Evolutionary conservation across 2,329 filamentous ascomycete species (phyloP).

Genomic region (Fusarium napiforme): DNA sequence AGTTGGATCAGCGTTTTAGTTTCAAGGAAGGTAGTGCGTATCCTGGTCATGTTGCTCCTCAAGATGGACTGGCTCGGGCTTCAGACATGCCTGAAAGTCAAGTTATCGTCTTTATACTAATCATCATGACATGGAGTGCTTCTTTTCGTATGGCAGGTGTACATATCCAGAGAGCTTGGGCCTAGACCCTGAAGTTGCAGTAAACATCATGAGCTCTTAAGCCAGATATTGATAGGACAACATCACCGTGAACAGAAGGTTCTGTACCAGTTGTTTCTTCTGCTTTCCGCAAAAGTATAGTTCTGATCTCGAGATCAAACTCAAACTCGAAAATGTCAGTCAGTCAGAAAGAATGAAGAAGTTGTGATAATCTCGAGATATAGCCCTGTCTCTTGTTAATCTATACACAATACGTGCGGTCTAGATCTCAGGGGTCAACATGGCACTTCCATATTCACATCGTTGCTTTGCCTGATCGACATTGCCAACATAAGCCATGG

Average conservation of each 20-base stretch:
- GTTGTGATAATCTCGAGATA: not conserved
- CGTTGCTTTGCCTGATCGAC: not conserved
- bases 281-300: not conserved
- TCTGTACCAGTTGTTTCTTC: not conserved
- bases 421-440: not conserved
- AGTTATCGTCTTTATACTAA: not conserved
- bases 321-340: not conserved
- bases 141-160: not conserved
- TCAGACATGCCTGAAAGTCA: not conserved
- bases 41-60: not conserved
- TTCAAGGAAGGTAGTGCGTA: not conserved
- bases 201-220: too few relatives aligned
- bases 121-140: not conserved
- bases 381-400: not conserved
- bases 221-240: not conserved
- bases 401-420: not conserved
- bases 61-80: not conserved
- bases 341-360: not conserved
- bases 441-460: not conserved
- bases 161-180: not conserved
- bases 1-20: too few relatives aligned
- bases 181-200: not conserved
- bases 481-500: not conserved
- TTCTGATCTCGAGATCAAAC: not conserved
- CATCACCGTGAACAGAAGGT: not conserved